Conservation (phyloP, 495 filamentous ascomycete species). For the Baudoinia panamericana region DNA sequence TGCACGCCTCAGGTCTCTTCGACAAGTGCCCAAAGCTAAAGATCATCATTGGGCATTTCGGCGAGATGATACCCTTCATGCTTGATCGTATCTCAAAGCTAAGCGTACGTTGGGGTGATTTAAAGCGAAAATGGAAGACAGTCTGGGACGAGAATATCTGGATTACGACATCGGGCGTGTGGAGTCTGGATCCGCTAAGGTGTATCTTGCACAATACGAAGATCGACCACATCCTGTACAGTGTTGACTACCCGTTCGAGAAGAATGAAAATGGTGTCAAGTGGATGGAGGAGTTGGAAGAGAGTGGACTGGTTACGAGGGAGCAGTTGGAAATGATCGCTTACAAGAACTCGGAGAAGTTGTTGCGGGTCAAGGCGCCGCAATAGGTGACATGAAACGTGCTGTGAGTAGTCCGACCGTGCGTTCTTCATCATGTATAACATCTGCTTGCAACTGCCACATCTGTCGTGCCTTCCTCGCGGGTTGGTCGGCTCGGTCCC, state of each 20-base stretch:
- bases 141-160: conserved; percentile 36
- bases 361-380: conserved; percentile 34
- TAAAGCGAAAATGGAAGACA: conserved; percentile 23
- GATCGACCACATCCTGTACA: conserved; percentile 42
- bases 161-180: conserved; percentile 28
- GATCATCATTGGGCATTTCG: conserved; percentile 37
- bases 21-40: conserved; percentile 36
- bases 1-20: conserved; percentile 37
- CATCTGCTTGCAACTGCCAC: too few relatives aligned
- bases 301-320: conserved; percentile 38
- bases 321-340: conserved; percentile 42
- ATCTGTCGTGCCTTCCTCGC: too few relatives aligned
- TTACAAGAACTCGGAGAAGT: conserved; percentile 41
- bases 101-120: conserved; percentile 24
- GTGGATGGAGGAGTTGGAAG: conserved; percentile 38
- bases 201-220: conserved; percentile 36
- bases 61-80: conserved; percentile 36
- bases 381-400: too few relatives aligned
- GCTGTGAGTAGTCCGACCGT: too few relatives aligned
- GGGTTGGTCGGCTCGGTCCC: too few relatives aligned
- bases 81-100: conserved; percentile 28
- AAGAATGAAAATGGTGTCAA: conserved; percentile 32
- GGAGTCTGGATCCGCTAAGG: conserved; percentile 29
- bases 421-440: too few relatives aligned
- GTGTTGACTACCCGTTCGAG: conserved; percentile 47